Conservation (phyloP, 495 filamentous ascomycete species). For the Neurospora hispaniola region DNA sequence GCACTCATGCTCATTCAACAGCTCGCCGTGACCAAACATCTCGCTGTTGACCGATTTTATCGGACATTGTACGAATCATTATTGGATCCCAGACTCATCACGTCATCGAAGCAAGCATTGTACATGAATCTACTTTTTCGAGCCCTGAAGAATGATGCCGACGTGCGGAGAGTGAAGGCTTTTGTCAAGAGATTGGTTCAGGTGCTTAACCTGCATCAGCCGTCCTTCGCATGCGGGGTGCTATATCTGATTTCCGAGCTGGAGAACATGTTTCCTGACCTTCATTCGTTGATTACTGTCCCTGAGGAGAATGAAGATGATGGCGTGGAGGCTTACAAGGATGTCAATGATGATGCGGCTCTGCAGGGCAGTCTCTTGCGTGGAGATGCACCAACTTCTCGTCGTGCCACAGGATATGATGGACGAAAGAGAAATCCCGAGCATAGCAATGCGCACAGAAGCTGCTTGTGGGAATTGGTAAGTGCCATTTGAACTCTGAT, state of each 20-base stretch:
- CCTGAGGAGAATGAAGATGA: constrained; percentile 50
- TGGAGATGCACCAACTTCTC: constrained; percentile 3
- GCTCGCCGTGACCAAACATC: constrained; percentile 64
- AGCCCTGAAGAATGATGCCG: constrained; percentile 74
- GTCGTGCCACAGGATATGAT: constrained; percentile 48
- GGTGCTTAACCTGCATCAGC: constrained; percentile 76
- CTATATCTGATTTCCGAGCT: constrained; percentile 81
- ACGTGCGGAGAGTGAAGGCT: constrained; percentile 81
- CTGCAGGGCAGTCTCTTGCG: constrained; percentile 5
- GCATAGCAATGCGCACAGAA: constrained; percentile 79
- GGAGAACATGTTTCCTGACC: constrained; percentile 59
- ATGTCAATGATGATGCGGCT: constrained; percentile 48
- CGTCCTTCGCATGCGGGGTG: constrained; percentile 81
- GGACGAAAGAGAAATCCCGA: constrained; percentile 83
- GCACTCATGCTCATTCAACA: constrained; percentile 94
- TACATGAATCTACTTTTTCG: constrained; percentile 89
- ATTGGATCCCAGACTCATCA: constrained; percentile 75
- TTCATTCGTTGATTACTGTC: constrained; percentile 61
- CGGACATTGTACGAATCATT: constrained; percentile 91
- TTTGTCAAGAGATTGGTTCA: constrained; percentile 91
- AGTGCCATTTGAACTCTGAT: constrained; percentile 14
- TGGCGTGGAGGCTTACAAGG: constrained; percentile 34
- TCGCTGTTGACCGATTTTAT: constrained; percentile 80
- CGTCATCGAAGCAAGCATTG: constrained; percentile 86
- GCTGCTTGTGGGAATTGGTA: constrained; percentile 87